Percentiles rank a stretch among this genome's conserved stretches.
phyloP scores from a whole-genome alignment of 2,329 filamentous ascomycete species.

The Cytospora mali region DNA sequence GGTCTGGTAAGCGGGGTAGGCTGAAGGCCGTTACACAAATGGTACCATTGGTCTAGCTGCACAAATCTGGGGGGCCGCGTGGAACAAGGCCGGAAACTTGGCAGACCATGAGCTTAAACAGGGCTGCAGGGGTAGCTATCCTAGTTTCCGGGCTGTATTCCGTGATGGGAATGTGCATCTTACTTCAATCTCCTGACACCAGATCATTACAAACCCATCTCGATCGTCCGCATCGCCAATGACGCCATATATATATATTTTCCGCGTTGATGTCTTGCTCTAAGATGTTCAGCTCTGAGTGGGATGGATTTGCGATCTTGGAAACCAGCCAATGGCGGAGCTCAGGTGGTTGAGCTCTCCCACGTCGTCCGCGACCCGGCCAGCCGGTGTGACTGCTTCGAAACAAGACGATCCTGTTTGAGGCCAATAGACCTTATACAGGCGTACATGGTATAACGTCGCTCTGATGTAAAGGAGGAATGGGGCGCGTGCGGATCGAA shows the following conservation, averaged over 20 bases:
- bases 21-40: constrained; percentile 9
- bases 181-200: constrained; percentile 1
- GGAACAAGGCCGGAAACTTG: constrained; percentile 2
- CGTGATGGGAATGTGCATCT: neutral
- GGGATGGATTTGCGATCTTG: neutral
- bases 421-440: neutral
- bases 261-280: constrained; percentile 6
- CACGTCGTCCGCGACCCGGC: constrained; percentile 1
- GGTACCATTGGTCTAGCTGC: no score
- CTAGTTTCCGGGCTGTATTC: neutral
- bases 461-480: constrained; percentile 7
- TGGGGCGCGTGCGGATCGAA: constrained; percentile 1
- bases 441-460: neutral
- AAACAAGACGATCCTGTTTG: constrained; percentile 1
- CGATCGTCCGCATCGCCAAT: constrained; percentile 10
- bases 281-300: constrained; percentile 7
- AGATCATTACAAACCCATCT: constrained; percentile 9
- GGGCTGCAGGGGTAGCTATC: constrained; percentile 15
- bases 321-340: constrained; percentile 1
- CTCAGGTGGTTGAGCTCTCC: neutral
- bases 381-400: constrained; percentile 11
- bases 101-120: constrained; percentile 8
- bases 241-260: constrained; percentile 7
- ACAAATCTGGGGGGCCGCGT: neutral
- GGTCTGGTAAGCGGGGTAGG: constrained; percentile 16